Percentiles rank a stretch among this genome's conserved stretches.
Evolutionary conservation across 257 asterid genomes (phyloP).

Genomic region (Fraxinus anomala): DNA sequence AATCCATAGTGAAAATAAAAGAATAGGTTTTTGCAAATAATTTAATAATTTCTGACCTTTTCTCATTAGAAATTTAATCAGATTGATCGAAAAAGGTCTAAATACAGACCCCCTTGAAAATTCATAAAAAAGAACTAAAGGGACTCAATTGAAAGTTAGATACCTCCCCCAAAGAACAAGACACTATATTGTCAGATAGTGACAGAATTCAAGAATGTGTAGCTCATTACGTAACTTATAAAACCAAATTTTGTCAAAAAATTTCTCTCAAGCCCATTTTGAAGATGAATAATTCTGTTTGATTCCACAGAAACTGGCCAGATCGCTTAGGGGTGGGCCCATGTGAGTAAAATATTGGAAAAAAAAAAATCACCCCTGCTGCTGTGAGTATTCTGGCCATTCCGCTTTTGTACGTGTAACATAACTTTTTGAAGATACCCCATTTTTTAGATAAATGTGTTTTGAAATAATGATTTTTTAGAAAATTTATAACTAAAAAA

Average conservation of each 20-base stretch:
- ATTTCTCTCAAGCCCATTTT: slow-evolving; percentile 30
- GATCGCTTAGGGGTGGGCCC: too few relatives aligned
- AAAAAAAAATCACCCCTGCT: too few relatives aligned
- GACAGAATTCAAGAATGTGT: slow-evolving; percentile 27
- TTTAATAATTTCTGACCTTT: too few relatives aligned
- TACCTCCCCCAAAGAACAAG: slow-evolving; percentile 25
- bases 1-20: neutral
- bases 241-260: slow-evolving; percentile 7
- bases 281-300: neutral
- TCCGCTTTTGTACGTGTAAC: too few relatives aligned
- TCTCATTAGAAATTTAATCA: slow-evolving; percentile 17
- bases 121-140: slow-evolving; percentile 9
- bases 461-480: too few relatives aligned
- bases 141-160: slow-evolving; percentile 28
- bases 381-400: too few relatives aligned
- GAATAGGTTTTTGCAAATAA: too few relatives aligned
- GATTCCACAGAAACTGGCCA: too few relatives aligned
- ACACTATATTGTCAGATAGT: slow-evolving; percentile 26
- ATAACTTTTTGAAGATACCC: too few relatives aligned
- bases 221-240: slow-evolving; percentile 21
- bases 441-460: too few relatives aligned
- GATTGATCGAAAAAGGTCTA: slow-evolving; percentile 30
- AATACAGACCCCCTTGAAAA: slow-evolving; percentile 44
- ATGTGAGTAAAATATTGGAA: too few relatives aligned
- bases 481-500: too few relatives aligned